phyloP scores from a whole-genome alignment of 2,329 filamentous ascomycete species.

The Trichoderma afroharzianum region DNA sequence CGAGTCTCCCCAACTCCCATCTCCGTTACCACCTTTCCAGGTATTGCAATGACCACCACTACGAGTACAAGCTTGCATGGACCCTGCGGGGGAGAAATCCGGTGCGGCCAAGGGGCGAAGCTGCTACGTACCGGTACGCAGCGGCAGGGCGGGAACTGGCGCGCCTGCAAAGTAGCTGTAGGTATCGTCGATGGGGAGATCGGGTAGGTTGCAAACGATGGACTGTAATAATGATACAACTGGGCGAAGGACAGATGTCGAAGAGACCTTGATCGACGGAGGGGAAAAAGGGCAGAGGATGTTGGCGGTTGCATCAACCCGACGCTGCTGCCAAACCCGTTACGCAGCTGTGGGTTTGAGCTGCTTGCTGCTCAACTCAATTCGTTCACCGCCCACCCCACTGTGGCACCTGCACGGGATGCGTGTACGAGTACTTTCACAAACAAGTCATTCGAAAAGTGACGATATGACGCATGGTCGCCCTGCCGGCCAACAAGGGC shows the following conservation, averaged over 20 bases:
- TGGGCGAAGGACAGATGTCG: not conserved
- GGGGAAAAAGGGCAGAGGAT: not conserved
- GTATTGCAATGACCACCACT: slow-evolving; percentile 1
- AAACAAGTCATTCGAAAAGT: not conserved
- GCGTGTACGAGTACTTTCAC: not conserved
- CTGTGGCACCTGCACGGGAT: slow-evolving; percentile 11
- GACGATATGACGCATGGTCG: slow-evolving; percentile 15
- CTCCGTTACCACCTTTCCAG: slow-evolving; percentile 4
- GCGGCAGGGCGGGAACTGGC: not conserved
- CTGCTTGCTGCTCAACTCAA: not conserved
- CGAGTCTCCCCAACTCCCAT: not conserved
- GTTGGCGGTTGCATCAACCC: slow-evolving; percentile 4
- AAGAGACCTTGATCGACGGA: slow-evolving; percentile 2
- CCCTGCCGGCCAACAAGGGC: slow-evolving; percentile 3
- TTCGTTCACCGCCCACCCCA: slow-evolving; percentile 17
- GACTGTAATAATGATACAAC: slow-evolving; percentile 9
- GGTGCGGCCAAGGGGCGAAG: not conserved
- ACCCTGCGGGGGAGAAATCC: slow-evolving; percentile 14
- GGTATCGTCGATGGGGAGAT: not conserved
- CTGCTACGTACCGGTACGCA: slow-evolving; percentile 6
- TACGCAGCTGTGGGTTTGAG: slow-evolving; percentile 11
- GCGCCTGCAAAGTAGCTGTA: not conserved
- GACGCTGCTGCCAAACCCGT: slow-evolving; percentile 4
- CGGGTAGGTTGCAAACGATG: not conserved
- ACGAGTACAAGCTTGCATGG: slow-evolving; percentile 1